Evolutionary conservation across 805 yeast species (phyloP), one percentile per base, ranked within the genome.

Genomic region (Suhomyces sp.): DNA sequence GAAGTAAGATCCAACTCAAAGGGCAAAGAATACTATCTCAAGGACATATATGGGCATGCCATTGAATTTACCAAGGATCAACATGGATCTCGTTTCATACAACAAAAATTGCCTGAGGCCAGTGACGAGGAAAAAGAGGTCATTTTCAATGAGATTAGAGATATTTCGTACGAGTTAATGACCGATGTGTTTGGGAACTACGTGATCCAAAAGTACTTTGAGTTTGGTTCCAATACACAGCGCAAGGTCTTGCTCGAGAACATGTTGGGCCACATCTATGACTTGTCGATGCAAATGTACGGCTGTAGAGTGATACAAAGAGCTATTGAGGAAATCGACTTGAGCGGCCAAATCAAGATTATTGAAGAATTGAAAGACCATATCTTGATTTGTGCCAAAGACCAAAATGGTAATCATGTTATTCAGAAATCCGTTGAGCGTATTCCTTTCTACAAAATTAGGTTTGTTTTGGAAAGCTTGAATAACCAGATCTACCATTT

Each of bases 101-200:
- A 94, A 71, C 96, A 92, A 61, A 86, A 87, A 62, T 75, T 93
- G 45, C 86, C 84, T 12, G 68, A 67, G 6, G 85, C 96, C 0
- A 60, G 68, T 8, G 85, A 81, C 20, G 93, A 89, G 61, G 84
- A 78, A 49, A 87, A 86, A 60, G 96, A 87, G 61, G 83, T 81
- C 15, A 82, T 94, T 17, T 92, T 93, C 72, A 85, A 85, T 56
- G 97, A 92, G 69, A 84, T 94, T 35, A 75, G 91, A 61, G 85
- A 83, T 21, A 81, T 83, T 55, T 80, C 92, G 3, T 76, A 85
- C 51, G 91, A 86, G 50, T 75, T 94, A 55, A 88, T 92, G 86
- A 90, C 96, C 15, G 99, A 94, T 73, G 99, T 94, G 7, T 94
- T 94, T 71, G 99, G 99, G 52, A 94, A 94, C 68, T 94, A 94